Evolutionary conservation across 352 stramenopile genomes (phyloP).

Genomic region (Pythium insidiosum): DNA sequence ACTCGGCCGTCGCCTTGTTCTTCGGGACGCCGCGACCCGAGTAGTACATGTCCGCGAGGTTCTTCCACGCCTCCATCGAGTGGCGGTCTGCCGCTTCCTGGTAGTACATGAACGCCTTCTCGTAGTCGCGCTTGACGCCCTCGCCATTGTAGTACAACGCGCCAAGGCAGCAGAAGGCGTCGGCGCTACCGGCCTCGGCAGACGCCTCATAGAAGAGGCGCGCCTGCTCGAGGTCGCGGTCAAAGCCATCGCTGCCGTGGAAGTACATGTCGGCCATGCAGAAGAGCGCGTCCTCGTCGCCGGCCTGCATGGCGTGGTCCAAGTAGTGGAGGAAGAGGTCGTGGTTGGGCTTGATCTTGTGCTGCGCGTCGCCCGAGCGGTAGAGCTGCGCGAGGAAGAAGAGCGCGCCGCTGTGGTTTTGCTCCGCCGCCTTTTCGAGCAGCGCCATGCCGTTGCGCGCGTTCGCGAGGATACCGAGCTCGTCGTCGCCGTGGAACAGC

Average conservation of each 20-base stretch:
- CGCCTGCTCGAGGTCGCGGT: constrained; percentile 59
- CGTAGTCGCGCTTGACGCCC: constrained; percentile 58
- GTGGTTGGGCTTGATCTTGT: constrained; percentile 33
- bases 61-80: constrained; percentile 86
- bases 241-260: constrained; percentile 71
- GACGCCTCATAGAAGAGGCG: constrained; percentile 61
- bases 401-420: constrained; percentile 59
- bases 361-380: constrained; percentile 55
- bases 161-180: constrained; percentile 77
- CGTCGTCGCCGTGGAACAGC: constrained; percentile 66
- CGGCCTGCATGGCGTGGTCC: constrained; percentile 45
- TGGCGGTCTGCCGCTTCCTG: constrained; percentile 76
- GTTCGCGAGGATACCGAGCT: constrained; percentile 56
- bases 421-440: constrained; percentile 61
- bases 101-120: constrained; percentile 83
- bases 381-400: constrained; percentile 87
- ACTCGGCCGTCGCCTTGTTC: constrained; percentile 69
- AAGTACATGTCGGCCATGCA: constrained; percentile 86
- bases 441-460: constrained; percentile 62
- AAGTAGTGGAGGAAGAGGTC: constrained; percentile 59
- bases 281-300: constrained; percentile 68
- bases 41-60: constrained; percentile 84
- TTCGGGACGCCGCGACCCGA: constrained; percentile 63
- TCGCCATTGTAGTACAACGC: constrained; percentile 73
- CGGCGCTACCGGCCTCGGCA: constrained; percentile 51